These are phyloP conservation scores for Solanum dulcamara DNA, from an alignment of 257 asterid genomes.

Conservation along the genomic window DNA sequence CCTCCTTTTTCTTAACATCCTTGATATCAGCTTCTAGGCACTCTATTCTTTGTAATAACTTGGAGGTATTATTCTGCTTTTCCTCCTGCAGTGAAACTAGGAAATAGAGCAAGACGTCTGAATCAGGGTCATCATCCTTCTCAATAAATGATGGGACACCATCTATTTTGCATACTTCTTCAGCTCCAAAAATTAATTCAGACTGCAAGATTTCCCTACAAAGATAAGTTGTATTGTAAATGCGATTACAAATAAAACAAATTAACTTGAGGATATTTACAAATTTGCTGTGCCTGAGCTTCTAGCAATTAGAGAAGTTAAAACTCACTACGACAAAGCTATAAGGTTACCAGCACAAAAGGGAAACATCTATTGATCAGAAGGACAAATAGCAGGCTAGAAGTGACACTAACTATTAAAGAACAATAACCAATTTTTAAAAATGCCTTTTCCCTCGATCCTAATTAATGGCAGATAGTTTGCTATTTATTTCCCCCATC, in stretches of 20 bases:
- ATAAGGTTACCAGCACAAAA: background rate
- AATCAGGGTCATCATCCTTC: constrained; percentile 19
- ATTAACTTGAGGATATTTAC: background rate
- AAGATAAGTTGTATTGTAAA: background rate
- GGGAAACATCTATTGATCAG: background rate
- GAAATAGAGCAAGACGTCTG: constrained; percentile 33
- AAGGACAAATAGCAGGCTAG: background rate
- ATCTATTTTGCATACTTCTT: constrained; percentile 7
- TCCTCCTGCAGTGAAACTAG: constrained; percentile 19
- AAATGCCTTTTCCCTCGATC: background rate
- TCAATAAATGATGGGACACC: constrained; percentile 9
- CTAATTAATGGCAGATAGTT: background rate
- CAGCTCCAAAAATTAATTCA: constrained; percentile 17
- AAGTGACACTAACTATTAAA: background rate
- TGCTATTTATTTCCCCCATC: background rate
- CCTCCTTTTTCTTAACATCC: constrained; percentile 12
- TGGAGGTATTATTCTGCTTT: constrained; percentile 10
- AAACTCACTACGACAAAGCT: background rate
- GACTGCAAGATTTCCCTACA: constrained; percentile 38
- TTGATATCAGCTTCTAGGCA: constrained; percentile 30
- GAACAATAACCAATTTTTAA: background rate
- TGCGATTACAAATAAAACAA: background rate
- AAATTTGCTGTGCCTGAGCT: background rate
- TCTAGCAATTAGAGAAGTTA: background rate
- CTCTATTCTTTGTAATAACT: constrained; percentile 14